Conservation (phyloP, 768 basidiomycete genomes). For the Sporobolomyces phaffii region DNA sequence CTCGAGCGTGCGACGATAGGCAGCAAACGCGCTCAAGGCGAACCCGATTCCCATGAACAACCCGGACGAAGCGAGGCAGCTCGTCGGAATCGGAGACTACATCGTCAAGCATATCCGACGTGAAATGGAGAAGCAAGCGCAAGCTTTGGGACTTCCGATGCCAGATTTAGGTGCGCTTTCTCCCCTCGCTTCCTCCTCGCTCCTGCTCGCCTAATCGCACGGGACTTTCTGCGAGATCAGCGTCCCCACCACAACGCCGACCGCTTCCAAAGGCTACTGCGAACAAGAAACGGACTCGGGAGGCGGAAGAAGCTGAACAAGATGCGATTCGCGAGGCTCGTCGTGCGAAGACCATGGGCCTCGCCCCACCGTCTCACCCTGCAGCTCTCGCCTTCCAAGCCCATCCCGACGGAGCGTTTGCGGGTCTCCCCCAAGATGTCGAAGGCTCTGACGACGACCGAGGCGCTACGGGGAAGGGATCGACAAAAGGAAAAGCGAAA, state of each 20-base stretch:
- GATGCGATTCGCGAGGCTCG: slow-evolving; percentile 9
- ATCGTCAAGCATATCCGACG: background rate
- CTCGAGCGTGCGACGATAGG: too few species aligned
- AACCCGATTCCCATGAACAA: slow-evolving; percentile 15
- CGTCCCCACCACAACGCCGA: background rate
- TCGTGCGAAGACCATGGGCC: background rate
- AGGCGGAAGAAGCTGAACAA: background rate
- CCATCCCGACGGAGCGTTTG: slow-evolving; percentile 1
- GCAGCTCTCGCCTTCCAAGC: background rate
- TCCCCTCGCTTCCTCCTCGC: background rate
- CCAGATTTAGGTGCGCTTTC: slow-evolving; percentile 23
- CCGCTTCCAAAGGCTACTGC: background rate
- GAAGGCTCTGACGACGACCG: background rate
- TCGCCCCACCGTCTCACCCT: background rate
- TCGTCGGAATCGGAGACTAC: slow-evolving; percentile 21
- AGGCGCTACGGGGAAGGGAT: background rate
- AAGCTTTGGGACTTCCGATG: background rate
- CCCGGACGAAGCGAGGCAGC: slow-evolving; percentile 15
- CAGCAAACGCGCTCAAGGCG: slow-evolving; percentile 11
- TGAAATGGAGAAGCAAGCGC: background rate
- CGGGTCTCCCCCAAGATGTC: background rate
- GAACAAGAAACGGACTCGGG: slow-evolving; percentile 3
- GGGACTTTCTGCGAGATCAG: background rate
- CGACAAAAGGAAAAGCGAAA: slow-evolving; percentile 17
- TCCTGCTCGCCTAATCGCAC: too few species aligned